These are phyloP conservation scores for Lizonia empirigonia DNA, from an alignment of 2,329 filamentous ascomycete species.

Conservation along the genomic window DNA sequence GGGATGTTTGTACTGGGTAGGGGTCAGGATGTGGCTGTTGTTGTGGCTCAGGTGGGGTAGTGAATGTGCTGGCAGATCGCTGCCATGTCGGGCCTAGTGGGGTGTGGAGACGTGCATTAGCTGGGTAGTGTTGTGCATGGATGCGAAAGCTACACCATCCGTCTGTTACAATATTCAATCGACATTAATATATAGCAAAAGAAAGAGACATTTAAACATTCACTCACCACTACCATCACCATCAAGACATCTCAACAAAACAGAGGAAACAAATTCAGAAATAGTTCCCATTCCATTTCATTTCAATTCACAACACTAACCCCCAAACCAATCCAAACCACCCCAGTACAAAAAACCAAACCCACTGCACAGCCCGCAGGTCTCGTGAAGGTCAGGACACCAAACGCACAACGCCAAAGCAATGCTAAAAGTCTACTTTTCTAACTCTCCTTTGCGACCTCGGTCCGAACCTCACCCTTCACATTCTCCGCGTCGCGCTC, in stretches of 20 bases:
- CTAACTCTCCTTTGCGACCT: conserved; percentile 32
- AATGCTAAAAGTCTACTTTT: conserved; percentile 7
- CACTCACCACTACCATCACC: too few relatives aligned
- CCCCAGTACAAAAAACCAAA: conserved; percentile 24
- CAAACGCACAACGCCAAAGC: conserved; percentile 20
- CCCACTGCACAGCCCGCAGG: conserved; percentile 17
- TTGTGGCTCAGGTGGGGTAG: conserved; percentile 27
- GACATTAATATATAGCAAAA: too few relatives aligned
- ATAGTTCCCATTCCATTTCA: too few relatives aligned
- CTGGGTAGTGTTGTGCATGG: too few relatives aligned
- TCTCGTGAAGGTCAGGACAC: conserved; percentile 13
- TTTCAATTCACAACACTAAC: too few relatives aligned
- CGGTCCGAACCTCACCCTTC: conserved; percentile 39
- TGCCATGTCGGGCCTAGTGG: conserved; percentile 20
- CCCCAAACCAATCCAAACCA: conserved; percentile 27
- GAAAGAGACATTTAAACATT: too few relatives aligned
- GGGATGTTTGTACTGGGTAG: background rate
- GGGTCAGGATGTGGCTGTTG: conserved; percentile 9
- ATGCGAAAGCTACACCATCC: too few relatives aligned
- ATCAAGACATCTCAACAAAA: too few relatives aligned
- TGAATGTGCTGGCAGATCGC: conserved; percentile 28
- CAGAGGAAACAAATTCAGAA: too few relatives aligned
- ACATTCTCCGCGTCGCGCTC: conserved; percentile 39
- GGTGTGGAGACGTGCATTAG: conserved; percentile 9
- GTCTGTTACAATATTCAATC: too few relatives aligned